phyloP scores from a whole-genome alignment of 2,329 filamentous ascomycete species.

The Penicillium sp. region DNA sequence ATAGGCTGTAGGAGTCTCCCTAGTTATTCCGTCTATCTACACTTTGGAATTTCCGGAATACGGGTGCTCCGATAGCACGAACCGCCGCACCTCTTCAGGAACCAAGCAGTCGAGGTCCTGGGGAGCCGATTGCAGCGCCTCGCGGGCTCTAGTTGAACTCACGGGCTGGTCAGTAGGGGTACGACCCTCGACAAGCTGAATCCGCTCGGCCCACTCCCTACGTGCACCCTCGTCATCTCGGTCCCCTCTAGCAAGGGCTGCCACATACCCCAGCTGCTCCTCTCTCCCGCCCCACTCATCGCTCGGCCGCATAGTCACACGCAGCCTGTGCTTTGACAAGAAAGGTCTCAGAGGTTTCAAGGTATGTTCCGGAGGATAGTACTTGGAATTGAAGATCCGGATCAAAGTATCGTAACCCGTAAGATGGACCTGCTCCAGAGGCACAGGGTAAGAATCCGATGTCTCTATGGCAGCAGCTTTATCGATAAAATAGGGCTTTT shows the following conservation, averaged over 20 bases:
- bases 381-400: conserved; percentile 43
- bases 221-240: conserved; percentile 32
- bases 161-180: conserved; percentile 30
- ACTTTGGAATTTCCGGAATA: conserved; percentile 18
- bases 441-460: conserved; percentile 28
- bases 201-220: conserved; percentile 37
- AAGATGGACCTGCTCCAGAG: conserved; percentile 40
- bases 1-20: background rate
- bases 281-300: conserved; percentile 34
- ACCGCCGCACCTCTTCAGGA: conserved; percentile 27
- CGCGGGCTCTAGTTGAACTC: conserved; percentile 38
- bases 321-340: conserved; percentile 36
- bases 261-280: conserved; percentile 34
- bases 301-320: conserved; percentile 38
- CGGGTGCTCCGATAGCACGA: conserved; percentile 25
- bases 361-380: conserved; percentile 40
- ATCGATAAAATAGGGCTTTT: conserved; percentile 42
- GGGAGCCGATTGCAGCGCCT: conserved; percentile 26
- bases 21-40: background rate
- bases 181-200: conserved; percentile 36
- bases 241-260: conserved; percentile 31
- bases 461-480: conserved; percentile 40
- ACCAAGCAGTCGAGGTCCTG: conserved; percentile 32
- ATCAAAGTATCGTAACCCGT: conserved; percentile 44
- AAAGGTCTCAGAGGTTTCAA: conserved; percentile 37